Conservation (phyloP, 2,329 filamentous ascomycete genomes). For the Pyricularia pennisetigena region DNA sequence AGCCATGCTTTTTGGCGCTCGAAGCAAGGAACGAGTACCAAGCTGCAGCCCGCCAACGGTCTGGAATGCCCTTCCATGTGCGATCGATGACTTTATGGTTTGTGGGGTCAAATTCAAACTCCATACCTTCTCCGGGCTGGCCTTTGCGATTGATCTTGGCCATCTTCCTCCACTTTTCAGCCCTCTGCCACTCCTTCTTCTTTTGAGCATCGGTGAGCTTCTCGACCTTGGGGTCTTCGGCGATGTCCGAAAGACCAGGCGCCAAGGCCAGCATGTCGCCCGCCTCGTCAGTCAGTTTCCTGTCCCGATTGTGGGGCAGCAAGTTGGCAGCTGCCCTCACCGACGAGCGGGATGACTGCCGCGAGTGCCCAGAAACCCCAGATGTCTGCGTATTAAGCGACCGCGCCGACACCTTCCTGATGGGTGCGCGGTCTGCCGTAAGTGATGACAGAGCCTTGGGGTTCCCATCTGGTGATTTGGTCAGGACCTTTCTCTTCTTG, state of each 20-base stretch:
- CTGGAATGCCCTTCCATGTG: constrained; percentile 97
- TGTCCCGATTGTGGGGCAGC: constrained; percentile 50
- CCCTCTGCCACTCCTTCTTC: constrained; percentile 51
- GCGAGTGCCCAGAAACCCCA: constrained; percentile 38
- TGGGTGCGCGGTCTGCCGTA: constrained; percentile 33
- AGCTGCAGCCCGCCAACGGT: constrained; percentile 84
- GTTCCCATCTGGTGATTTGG: constrained; percentile 25
- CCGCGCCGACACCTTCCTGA: constrained; percentile 45
- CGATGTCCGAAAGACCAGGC: constrained; percentile 44
- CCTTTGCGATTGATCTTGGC: constrained; percentile 45
- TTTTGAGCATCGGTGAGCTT: constrained; percentile 45
- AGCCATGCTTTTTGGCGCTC: constrained; percentile 47
- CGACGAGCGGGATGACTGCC: constrained; percentile 42
- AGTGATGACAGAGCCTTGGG: constrained; percentile 23
- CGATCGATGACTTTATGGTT: constrained; percentile 81
- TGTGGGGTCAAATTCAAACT: constrained; percentile 70
- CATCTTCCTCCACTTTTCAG: constrained; percentile 61
- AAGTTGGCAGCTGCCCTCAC: constrained; percentile 49
- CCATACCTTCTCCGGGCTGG: constrained; percentile 44
- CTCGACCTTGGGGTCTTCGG: constrained; percentile 44
- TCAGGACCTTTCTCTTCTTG: constrained; percentile 35
- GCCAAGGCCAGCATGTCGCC: constrained; percentile 56
- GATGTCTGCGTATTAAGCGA: constrained; percentile 50
- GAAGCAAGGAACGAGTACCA: constrained; percentile 88
- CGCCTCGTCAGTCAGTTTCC: constrained; percentile 53